phyloP scores from a whole-genome alignment of 1,284 basidiomycete species.

The Hemileia vastatrix region DNA sequence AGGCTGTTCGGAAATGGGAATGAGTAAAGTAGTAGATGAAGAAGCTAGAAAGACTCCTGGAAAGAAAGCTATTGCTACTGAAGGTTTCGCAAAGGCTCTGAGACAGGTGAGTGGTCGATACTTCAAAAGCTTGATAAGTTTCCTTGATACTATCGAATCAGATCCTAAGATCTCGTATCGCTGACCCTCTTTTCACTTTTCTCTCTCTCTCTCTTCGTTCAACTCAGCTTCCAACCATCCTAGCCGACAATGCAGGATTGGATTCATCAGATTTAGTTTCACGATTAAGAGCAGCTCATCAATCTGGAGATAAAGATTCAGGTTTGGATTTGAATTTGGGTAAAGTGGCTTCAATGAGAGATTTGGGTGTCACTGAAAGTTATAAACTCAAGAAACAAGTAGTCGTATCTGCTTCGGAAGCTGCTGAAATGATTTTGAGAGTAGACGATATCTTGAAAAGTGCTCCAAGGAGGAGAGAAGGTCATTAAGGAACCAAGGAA shows the following conservation, averaged over 20 bases:
- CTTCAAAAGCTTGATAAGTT: too few species aligned
- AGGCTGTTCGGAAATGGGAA: slow-evolving; percentile 42
- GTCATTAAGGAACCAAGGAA: slow-evolving; percentile 27
- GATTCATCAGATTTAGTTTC: slow-evolving; percentile 40
- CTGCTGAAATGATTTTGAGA: slow-evolving; percentile 42
- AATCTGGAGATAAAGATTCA: slow-evolving; percentile 31
- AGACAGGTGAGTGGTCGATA: slow-evolving; percentile 29
- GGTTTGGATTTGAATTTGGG: slow-evolving; percentile 38
- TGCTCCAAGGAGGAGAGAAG: slow-evolving; percentile 39
- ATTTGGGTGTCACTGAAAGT: slow-evolving; percentile 37
- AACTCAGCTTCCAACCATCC: slow-evolving; percentile 33
- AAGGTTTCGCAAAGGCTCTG: slow-evolving; percentile 39
- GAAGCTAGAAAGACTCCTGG: slow-evolving; percentile 37
- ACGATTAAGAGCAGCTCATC: slow-evolving; percentile 39
- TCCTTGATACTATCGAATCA: neutral
- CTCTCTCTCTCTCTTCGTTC: neutral
- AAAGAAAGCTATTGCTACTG: slow-evolving; percentile 42
- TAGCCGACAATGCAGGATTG: slow-evolving; percentile 42
- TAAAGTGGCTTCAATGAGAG: slow-evolving; percentile 35
- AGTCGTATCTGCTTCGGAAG: slow-evolving; percentile 39
- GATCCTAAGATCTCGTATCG: neutral
- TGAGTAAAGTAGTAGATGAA: slow-evolving; percentile 42
- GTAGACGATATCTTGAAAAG: slow-evolving; percentile 41
- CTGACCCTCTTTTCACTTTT: neutral
- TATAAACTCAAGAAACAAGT: slow-evolving; percentile 44